phyloP scores from a whole-genome alignment of 2,329 filamentous ascomycete species.

The Coleophoma crateriformis region DNA sequence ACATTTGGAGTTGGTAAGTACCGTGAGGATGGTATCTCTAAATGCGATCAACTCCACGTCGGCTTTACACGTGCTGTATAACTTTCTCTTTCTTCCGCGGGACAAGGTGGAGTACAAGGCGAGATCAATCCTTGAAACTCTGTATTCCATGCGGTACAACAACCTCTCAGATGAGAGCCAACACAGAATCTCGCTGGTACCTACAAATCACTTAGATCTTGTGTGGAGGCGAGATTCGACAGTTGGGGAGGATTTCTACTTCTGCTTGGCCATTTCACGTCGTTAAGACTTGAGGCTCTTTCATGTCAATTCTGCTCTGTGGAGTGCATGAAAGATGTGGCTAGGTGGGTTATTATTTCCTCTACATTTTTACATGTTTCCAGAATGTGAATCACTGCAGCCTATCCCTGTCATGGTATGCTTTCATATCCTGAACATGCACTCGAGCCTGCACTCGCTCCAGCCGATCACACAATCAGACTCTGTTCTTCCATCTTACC shows the following conservation, averaged over 20 bases:
- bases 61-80: constrained; percentile 1
- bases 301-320: too few species aligned
- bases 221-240: not conserved
- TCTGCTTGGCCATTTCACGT: not conserved
- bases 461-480: too few species aligned
- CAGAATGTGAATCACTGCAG: too few species aligned
- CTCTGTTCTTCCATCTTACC: constrained; percentile 34
- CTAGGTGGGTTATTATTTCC: too few species aligned
- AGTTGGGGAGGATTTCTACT: not conserved
- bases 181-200: not conserved
- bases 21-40: not conserved
- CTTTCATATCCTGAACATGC: too few species aligned
- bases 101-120: constrained; percentile 73
- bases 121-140: constrained; percentile 68
- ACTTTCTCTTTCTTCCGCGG: constrained; percentile 44
- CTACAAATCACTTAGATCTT: not conserved
- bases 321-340: too few species aligned
- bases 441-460: too few species aligned
- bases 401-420: too few species aligned
- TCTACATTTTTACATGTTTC: too few species aligned
- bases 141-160: constrained; percentile 72
- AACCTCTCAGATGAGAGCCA: constrained; percentile 15
- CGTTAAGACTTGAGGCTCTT: too few species aligned
- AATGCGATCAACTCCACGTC: not conserved
- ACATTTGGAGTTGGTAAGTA: not conserved